Base-by-base conservation (phyloP, 2,329 filamentous ascomycete species). In the Colletotrichum paranaense region DNA sequence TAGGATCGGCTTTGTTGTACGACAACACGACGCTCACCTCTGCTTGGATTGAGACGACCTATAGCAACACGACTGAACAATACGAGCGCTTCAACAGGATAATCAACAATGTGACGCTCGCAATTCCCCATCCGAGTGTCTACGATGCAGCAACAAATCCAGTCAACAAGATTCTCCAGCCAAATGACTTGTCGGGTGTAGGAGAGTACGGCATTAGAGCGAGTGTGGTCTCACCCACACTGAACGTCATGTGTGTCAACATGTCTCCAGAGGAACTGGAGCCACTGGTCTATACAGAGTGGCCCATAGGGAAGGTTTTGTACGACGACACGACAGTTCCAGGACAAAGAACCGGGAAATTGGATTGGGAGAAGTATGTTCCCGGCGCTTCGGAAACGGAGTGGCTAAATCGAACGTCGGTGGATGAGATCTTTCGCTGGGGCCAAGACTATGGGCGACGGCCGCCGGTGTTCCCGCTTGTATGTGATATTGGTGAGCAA, bases 101-200 rank as follows among this genome's bases (percentile, higher is more conserved):
- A 49, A 84, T 96, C 77, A 94, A 95, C 79, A 95, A 95, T 75
- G 90, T 95, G 30, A 93, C 92, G 0, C 86, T 95, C 76, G 93
- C 93, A 0, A 92, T 95, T 88, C 94, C 94, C 0, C 94, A 97
- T 77, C 86, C 91, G 0, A 90, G 92, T 0, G 87, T 97, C 0
- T 90, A 93, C 42, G 81, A 85, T 14, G 93, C 94, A 0, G 91
- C 92, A 0, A 88, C 85, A 9, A 85, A 92, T 75, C 81, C 86
- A 0, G 79, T 82, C 9, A 96, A 96, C 77, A 80, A 83, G 0
- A 94, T 97, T 35, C 81, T 94, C 9, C 94, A 96, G 76, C 94
- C 94, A 0, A 85, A 87, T 7, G 89, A 91, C 24, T 83, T 91
- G 12, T 87, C 84, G 1, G 93, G 92, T 0, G 86, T 94, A 9